Evolutionary conservation across 371 early-diverging fungal genomes (phyloP).

Genomic region (Syncephalastrum sp.): DNA sequence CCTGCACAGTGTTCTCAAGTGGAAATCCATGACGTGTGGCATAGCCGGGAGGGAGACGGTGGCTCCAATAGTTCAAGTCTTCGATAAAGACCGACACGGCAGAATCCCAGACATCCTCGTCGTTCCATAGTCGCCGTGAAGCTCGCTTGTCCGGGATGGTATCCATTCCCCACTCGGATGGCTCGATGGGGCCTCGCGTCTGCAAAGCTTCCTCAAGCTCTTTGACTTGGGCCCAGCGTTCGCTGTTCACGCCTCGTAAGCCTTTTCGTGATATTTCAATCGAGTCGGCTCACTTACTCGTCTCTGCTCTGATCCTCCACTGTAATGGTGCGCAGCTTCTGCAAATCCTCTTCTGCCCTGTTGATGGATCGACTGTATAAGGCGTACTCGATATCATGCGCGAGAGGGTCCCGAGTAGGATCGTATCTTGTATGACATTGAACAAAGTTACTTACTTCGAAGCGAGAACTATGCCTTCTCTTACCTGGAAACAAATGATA

Average conservation of each 20-base stretch:
- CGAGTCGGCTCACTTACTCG: background rate
- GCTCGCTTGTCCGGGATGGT: slow-evolving; percentile 20
- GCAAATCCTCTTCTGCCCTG: slow-evolving; percentile 20
- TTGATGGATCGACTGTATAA: slow-evolving; percentile 23
- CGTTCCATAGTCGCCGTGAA: slow-evolving; percentile 13
- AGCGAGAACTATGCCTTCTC: background rate
- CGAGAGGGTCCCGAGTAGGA: slow-evolving; percentile 3
- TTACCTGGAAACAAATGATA: slow-evolving; percentile 19
- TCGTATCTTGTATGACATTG: slow-evolving; percentile 21
- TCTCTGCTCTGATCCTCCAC: slow-evolving; percentile 3
- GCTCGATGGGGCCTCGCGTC: slow-evolving; percentile 8
- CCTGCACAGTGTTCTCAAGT: slow-evolving; percentile 7
- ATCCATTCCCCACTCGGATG: slow-evolving; percentile 22
- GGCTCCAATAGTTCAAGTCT: slow-evolving; percentile 31
- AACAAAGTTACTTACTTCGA: background rate
- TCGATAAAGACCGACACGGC: slow-evolving; percentile 20
- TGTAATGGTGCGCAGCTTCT: slow-evolving; percentile 12
- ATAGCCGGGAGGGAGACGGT: slow-evolving; percentile 31
- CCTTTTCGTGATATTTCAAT: background rate
- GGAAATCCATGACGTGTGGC: slow-evolving; percentile 6
- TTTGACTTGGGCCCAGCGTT: slow-evolving; percentile 14
- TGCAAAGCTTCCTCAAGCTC: slow-evolving; percentile 21
- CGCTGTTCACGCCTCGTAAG: slow-evolving; percentile 5
- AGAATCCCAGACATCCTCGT: slow-evolving; percentile 26
- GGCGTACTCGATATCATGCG: slow-evolving; percentile 30